phyloP scores from a whole-genome alignment of 2,329 filamentous ascomycete genomes.

The Daldinia eschscholtzii region DNA sequence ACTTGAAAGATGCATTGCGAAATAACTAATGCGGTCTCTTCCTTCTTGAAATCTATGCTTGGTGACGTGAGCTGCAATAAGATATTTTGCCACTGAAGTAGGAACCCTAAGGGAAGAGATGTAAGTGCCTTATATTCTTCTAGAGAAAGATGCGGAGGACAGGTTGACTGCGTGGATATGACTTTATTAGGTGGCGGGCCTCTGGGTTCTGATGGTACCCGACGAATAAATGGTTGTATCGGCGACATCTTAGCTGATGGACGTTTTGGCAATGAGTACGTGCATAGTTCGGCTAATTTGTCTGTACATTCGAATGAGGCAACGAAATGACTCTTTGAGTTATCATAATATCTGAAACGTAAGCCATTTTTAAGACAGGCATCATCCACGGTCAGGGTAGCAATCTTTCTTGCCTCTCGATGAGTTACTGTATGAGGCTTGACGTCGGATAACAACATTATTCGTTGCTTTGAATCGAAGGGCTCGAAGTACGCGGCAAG shows the following conservation, averaged over 20 bases:
- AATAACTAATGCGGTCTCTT: slow-evolving; percentile 61
- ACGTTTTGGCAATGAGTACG: slow-evolving; percentile 54
- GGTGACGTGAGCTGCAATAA: slow-evolving; percentile 62
- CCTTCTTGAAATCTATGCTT: slow-evolving; percentile 63
- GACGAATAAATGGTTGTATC: slow-evolving; percentile 58
- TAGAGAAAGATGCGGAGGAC: slow-evolving; percentile 62
- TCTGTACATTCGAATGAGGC: slow-evolving; percentile 31
- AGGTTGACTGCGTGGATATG: slow-evolving; percentile 62
- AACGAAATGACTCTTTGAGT: slow-evolving; percentile 27
- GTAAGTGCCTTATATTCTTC: slow-evolving; percentile 68
- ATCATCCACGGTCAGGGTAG: slow-evolving; percentile 47
- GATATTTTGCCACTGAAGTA: slow-evolving; percentile 69
- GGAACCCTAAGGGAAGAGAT: slow-evolving; percentile 60
- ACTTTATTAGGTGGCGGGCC: slow-evolving; percentile 62
- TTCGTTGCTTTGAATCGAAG: slow-evolving; percentile 14
- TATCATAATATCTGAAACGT: slow-evolving; percentile 56
- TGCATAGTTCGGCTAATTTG: slow-evolving; percentile 54
- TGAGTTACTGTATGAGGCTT: slow-evolving; percentile 41
- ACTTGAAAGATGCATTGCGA: slow-evolving; percentile 64
- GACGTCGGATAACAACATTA: slow-evolving; percentile 25
- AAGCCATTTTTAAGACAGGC: slow-evolving; percentile 63
- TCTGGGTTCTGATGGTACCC: slow-evolving; percentile 45
- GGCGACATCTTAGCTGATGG: slow-evolving; percentile 31
- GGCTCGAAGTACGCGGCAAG: not conserved
- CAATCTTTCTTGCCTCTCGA: slow-evolving; percentile 5